Conservation (phyloP, 106 monocot genomes). For the Dendrobium chrysotoxum region DNA sequence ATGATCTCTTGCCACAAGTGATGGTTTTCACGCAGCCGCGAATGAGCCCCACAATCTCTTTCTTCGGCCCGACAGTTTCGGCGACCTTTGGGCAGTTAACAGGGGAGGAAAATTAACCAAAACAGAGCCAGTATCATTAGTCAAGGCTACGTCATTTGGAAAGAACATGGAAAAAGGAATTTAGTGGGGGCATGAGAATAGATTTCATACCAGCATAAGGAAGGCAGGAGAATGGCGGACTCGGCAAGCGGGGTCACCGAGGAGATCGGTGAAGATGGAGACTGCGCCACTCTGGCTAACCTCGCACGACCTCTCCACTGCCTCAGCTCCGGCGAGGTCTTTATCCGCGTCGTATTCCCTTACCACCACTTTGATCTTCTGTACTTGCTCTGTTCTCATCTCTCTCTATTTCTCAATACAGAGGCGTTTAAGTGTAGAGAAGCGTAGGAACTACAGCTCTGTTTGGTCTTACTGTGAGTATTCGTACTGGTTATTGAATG, state of each 20-base stretch:
- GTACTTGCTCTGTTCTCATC: constrained; percentile 3
- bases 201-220: constrained; percentile 28
- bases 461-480: no score
- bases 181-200: neutral
- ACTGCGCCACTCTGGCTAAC: constrained; percentile 42
- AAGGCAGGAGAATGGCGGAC: constrained; percentile 32
- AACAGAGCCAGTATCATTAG: neutral
- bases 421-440: neutral
- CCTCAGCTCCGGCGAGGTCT: constrained; percentile 44
- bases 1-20: constrained; percentile 43
- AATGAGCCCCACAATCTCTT: constrained; percentile 54
- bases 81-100: constrained; percentile 26
- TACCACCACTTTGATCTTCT: constrained; percentile 10
- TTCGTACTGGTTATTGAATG: neutral
- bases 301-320: constrained; percentile 63
- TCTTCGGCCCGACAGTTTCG: constrained; percentile 31
- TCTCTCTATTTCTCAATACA: neutral
- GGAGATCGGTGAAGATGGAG: constrained; percentile 33
- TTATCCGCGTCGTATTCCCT: constrained; percentile 40
- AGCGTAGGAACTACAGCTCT: neutral
- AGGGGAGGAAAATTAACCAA: neutral
- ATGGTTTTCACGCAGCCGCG: constrained; percentile 71
- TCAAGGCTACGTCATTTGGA: neutral
- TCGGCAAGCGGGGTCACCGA: constrained; percentile 42
- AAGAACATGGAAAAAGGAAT: neutral